Evolutionary conservation across 2,329 filamentous ascomycete species (phyloP).

Genomic region (Trichoderma brevicompactum): DNA sequence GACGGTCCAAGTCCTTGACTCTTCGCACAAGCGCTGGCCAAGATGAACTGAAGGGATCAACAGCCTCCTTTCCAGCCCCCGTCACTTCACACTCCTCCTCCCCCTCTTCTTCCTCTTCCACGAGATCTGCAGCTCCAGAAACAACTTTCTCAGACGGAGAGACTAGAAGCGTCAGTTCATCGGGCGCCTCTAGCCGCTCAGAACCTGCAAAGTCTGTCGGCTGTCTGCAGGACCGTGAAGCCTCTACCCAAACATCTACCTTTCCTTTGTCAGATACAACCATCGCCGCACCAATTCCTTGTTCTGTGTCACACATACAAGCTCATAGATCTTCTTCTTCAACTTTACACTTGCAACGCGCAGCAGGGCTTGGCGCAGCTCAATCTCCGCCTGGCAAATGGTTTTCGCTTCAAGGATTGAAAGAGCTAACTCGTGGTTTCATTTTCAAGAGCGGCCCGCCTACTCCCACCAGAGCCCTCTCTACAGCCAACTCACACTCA

Average conservation of each 20-base stretch:
- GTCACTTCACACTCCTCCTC: conserved; percentile 51
- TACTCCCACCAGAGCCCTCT: conserved; percentile 86
- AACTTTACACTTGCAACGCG: conserved; percentile 51
- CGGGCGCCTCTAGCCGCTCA: conserved; percentile 30
- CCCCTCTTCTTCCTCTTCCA: conserved; percentile 45
- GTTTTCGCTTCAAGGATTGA: conserved; percentile 70
- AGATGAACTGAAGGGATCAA: conserved; percentile 45
- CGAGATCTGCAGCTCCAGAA: conserved; percentile 40
- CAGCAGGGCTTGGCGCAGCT: conserved; percentile 49
- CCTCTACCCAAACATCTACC: conserved; percentile 17
- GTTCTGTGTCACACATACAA: conserved; percentile 30
- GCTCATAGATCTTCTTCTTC: conserved; percentile 31
- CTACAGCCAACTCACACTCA: conserved; percentile 59
- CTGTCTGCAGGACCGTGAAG: conserved; percentile 14
- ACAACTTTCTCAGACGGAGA: conserved; percentile 36
- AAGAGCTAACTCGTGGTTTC: conserved; percentile 81
- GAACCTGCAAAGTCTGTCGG: conserved; percentile 20
- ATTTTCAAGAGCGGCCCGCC: conserved; percentile 88
- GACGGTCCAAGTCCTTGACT: conserved; percentile 18
- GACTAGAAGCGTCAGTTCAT: conserved; percentile 34
- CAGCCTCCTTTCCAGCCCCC: conserved; percentile 45
- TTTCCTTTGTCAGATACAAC: conserved; percentile 9
- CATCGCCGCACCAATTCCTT: neutral
- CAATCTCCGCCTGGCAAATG: conserved; percentile 53
- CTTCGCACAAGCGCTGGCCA: conserved; percentile 25